A percentile compares a stretch with the other conserved stretches of the same genome.
Conservation (phyloP, 257 asterid species). For the Solanum pinnatisectum region DNA sequence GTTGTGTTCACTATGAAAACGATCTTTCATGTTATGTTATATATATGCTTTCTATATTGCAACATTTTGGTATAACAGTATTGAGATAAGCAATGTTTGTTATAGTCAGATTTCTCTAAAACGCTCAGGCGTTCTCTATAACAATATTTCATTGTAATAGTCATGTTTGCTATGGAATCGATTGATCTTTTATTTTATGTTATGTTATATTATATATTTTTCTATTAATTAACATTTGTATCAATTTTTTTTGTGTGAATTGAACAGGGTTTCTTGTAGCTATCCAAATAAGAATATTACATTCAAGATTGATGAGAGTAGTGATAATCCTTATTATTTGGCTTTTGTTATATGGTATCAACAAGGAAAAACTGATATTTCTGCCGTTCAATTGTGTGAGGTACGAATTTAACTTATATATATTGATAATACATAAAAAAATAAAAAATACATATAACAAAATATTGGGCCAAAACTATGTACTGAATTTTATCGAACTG, state of each 20-base stretch:
- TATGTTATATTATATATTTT: background rate
- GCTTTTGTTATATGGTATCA: slow-evolving; percentile 75
- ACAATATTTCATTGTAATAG: background rate
- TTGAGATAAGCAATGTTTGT: background rate
- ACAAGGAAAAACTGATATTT: slow-evolving; percentile 65
- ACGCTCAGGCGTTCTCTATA: fast-evolving
- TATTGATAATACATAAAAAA: background rate
- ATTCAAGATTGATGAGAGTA: slow-evolving; percentile 57
- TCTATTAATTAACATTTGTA: background rate
- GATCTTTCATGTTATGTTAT: background rate
- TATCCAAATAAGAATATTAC: slow-evolving; percentile 62
- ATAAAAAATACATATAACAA: no score
- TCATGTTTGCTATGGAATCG: background rate
- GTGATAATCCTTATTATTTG: slow-evolving; percentile 64
- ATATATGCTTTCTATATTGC: no score
- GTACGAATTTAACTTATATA: background rate
- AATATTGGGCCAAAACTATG: no score
- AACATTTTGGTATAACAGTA: no score
- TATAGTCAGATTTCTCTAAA: no score
- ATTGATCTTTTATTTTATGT: background rate
- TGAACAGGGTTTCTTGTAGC: slow-evolving; percentile 74
- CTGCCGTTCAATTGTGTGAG: slow-evolving; percentile 80
- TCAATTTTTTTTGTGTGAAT: background rate
- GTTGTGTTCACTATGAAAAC: background rate
- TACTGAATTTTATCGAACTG: no score